These are phyloP conservation scores for Lithospermum erythrorhizon DNA, from an alignment of 257 asterid species.

Conservation along the genomic window DNA sequence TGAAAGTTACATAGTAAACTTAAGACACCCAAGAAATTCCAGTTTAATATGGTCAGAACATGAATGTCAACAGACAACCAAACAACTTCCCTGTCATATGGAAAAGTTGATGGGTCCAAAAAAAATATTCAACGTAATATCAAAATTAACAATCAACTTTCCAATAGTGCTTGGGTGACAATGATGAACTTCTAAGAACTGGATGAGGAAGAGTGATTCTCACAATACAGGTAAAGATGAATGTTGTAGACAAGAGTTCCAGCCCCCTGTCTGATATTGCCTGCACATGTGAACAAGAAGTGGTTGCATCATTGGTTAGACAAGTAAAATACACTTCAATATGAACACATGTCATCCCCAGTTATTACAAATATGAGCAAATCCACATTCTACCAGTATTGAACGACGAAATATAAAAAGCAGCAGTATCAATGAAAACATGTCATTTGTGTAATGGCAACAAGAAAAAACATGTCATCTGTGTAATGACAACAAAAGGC, in stretches of 20 bases:
- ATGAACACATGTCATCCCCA: neutral
- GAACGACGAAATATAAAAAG: too few species aligned
- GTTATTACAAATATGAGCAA: too few species aligned
- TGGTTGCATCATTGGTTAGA: constrained; percentile 1
- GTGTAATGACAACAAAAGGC: too few species aligned
- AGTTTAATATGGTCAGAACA: neutral
- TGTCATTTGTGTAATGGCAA: too few species aligned
- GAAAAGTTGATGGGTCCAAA: neutral
- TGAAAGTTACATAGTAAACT: constrained; percentile 19
- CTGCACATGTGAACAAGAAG: constrained; percentile 37
- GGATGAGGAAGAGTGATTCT: constrained; percentile 10
- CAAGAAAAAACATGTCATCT: too few species aligned
- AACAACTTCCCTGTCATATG: neutral
- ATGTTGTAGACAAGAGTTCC: constrained; percentile 71
- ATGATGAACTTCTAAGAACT: neutral
- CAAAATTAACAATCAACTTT: neutral
- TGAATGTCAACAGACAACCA: neutral
- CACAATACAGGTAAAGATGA: constrained; percentile 58
- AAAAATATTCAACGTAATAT: constrained; percentile 6
- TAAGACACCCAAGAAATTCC: constrained; percentile 5
- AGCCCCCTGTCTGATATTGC: constrained; percentile 88
- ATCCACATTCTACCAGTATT: too few species aligned
- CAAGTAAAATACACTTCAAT: neutral
- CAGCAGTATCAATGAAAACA: too few species aligned
- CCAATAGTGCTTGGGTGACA: constrained; percentile 8